Conservation (phyloP, 441 rosid genomes). For the Corymbia calophylla region DNA sequence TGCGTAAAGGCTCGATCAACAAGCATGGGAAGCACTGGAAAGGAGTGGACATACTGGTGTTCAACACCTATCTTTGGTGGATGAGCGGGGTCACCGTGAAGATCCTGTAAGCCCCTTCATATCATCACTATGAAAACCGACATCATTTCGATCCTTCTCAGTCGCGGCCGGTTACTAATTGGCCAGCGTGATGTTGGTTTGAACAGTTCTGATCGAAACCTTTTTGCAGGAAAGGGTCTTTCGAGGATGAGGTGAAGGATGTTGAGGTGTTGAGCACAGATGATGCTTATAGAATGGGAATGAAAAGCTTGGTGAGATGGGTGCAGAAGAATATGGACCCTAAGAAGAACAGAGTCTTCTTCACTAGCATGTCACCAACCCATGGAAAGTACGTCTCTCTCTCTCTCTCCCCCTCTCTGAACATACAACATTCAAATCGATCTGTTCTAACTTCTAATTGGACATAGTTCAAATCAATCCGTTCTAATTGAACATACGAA, state of each 20-base stretch:
- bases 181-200: background rate
- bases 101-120: conserved; percentile 38
- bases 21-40: conserved; percentile 81
- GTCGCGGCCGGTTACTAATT: background rate
- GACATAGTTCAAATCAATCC: background rate
- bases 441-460: background rate
- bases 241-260: conserved; percentile 54
- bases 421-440: background rate
- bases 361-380: conserved; percentile 88
- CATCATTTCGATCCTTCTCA: background rate
- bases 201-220: background rate
- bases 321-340: conserved; percentile 67
- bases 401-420: background rate
- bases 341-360: conserved; percentile 62
- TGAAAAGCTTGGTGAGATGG: conserved; percentile 81
- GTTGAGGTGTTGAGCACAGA: conserved; percentile 51
- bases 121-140: background rate
- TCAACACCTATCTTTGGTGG: conserved; percentile 95
- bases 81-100: conserved; percentile 77
- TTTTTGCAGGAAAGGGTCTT: conserved; percentile 56
- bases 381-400: conserved; percentile 51
- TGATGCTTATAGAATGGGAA: conserved; percentile 78
- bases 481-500: background rate
- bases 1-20: conserved; percentile 64
- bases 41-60: conserved; percentile 71